Percentiles rank a stretch among this genome's conserved stretches.
Conservation (phyloP, 192 early-diverging fungal genomes). For the Polychytrium aggregatum region DNA sequence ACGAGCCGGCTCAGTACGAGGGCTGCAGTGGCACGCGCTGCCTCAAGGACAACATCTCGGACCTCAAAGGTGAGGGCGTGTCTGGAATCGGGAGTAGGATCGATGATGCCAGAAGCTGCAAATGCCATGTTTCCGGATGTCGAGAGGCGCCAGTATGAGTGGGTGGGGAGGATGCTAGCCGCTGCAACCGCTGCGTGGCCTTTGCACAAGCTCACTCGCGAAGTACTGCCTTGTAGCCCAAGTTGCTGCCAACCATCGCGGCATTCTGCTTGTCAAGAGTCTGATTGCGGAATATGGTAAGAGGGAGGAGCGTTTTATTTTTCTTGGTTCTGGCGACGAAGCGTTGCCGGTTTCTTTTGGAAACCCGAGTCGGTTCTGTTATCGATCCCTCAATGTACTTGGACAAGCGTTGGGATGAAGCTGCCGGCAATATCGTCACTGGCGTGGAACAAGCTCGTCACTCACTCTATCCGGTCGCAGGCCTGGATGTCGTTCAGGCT, state of each 20-base stretch:
- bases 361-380: too few relatives aligned
- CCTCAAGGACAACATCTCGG: slow-evolving; percentile 82
- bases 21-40: slow-evolving; percentile 83
- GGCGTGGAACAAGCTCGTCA: not conserved
- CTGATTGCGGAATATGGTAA: slow-evolving; percentile 69
- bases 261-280: slow-evolving; percentile 68
- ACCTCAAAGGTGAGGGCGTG: slow-evolving; percentile 54
- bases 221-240: slow-evolving; percentile 49
- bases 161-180: too few relatives aligned
- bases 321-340: too few relatives aligned
- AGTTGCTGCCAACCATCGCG: slow-evolving; percentile 91
- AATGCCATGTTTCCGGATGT: too few relatives aligned
- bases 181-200: too few relatives aligned
- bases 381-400: too few relatives aligned
- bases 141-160: too few relatives aligned
- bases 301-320: too few relatives aligned
- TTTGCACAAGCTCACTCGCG: too few relatives aligned
- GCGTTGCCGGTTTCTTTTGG: too few relatives aligned
- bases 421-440: too few relatives aligned
- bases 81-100: slow-evolving; percentile 2
- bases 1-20: slow-evolving; percentile 72
- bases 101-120: not conserved
- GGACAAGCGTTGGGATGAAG: too few relatives aligned
- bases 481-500: slow-evolving; percentile 77
- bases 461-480: not conserved